Evolutionary conservation across 2,329 filamentous ascomycete species (phyloP).

Genomic region (Malbranchea zuffiana): DNA sequence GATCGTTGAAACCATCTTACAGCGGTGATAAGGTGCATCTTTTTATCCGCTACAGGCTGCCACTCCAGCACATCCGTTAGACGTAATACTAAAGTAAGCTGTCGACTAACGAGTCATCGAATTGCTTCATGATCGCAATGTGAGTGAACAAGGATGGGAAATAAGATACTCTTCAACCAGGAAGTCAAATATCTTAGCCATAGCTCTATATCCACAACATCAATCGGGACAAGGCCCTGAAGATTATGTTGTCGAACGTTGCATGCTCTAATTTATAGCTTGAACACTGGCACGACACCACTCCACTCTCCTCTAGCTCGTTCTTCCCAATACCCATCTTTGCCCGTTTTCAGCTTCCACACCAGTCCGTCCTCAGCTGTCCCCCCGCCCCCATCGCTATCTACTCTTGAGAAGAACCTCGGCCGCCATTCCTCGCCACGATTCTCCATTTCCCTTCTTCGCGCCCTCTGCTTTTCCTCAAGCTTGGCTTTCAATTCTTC

Average conservation of each 20-base stretch:
- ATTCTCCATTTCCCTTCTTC: conserved; percentile 66
- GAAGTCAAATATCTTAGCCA: no score
- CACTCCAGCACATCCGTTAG: no score
- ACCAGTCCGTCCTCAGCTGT: conserved; percentile 10
- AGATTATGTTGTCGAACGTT: no score
- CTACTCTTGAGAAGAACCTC: conserved; percentile 70
- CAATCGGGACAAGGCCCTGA: no score
- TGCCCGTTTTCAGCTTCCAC: conserved; percentile 50
- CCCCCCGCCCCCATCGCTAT: conserved; percentile 23
- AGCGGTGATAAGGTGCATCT: no score
- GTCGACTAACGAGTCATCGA: no score
- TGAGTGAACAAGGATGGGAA: no score
- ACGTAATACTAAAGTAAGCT: no score
- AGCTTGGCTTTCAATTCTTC: conserved; percentile 72
- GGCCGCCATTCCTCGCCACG: conserved; percentile 61
- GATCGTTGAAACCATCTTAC: conserved; percentile 22
- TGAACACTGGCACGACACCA: conserved; percentile 46
- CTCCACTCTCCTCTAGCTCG: conserved; percentile 58
- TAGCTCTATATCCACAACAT: no score
- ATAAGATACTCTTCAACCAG: no score
- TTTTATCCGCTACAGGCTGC: no score
- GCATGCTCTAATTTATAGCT: conserved; percentile 25
- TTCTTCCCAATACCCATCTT: conserved; percentile 90
- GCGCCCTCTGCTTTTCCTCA: conserved; percentile 71
- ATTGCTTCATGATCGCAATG: no score